phyloP scores from a whole-genome alignment of 768 basidiomycete genomes.

The Amanita inopinata region DNA sequence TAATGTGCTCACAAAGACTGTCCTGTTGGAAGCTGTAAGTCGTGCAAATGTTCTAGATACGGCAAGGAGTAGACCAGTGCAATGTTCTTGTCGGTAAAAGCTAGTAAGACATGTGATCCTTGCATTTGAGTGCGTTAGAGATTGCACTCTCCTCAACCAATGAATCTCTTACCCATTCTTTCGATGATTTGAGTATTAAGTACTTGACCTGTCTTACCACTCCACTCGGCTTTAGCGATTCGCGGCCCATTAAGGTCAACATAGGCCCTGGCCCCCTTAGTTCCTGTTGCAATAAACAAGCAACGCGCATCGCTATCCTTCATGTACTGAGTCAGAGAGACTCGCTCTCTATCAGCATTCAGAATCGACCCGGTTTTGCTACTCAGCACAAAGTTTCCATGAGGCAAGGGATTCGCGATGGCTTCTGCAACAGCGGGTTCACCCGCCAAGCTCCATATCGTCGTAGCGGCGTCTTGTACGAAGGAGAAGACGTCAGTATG shows the following conservation, averaged over 20 bases:
- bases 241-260: constrained; percentile 57
- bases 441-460: constrained; percentile 25
- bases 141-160: not conserved
- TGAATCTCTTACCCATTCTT: constrained; percentile 40
- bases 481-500: constrained; percentile 50
- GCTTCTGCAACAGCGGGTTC: constrained; percentile 29
- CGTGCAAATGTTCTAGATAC: constrained; percentile 46
- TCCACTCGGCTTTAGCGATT: constrained; percentile 60
- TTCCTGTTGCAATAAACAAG: constrained; percentile 38
- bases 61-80: constrained; percentile 55
- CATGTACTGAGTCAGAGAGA: constrained; percentile 20
- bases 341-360: constrained; percentile 33
- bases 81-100: constrained; percentile 41
- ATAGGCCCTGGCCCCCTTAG: constrained; percentile 46
- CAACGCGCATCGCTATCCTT: constrained; percentile 19
- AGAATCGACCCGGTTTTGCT: constrained; percentile 37
- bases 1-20: constrained; percentile 23
- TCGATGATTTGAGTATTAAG: constrained; percentile 46
- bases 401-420: constrained; percentile 33
- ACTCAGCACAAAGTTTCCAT: constrained; percentile 46
- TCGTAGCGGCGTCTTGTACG: constrained; percentile 22
- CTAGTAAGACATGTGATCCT: constrained; percentile 47
- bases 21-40: constrained; percentile 25
- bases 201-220: constrained; percentile 38
- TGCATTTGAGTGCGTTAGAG: not conserved